Evolutionary conservation across 148 eudicot genomes (phyloP).

Genomic region (Vaccinium corymbosum): DNA sequence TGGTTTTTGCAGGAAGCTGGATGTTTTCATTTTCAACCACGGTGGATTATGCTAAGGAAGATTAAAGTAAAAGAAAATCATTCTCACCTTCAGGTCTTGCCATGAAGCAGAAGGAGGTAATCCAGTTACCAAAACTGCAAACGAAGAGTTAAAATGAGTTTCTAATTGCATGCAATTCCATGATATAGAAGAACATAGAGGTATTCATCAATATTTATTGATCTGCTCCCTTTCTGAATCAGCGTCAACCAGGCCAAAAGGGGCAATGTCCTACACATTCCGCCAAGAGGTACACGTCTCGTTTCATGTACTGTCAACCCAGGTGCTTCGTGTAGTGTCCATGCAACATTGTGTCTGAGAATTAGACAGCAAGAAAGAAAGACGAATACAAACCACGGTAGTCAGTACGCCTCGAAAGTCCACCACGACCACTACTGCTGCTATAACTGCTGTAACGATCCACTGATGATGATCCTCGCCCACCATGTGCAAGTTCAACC

Average conservation of each 20-base stretch:
- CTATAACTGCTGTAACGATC: conserved; percentile 66
- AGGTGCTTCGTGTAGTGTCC: neutral
- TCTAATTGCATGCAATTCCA: neutral
- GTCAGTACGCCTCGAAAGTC: conserved; percentile 68
- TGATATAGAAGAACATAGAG: neutral
- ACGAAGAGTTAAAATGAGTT: conserved; percentile 1
- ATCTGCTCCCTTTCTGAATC: neutral
- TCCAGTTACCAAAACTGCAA: conserved; percentile 73
- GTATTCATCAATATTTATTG: neutral
- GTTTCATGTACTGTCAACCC: neutral
- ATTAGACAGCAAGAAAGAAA: neutral
- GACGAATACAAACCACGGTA: conserved; percentile 52
- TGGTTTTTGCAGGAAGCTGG: neutral
- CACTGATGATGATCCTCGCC: conserved; percentile 61
- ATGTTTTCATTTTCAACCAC: neutral
- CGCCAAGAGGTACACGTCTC: neutral
- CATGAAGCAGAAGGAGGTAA: conserved; percentile 92
- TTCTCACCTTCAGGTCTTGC: conserved; percentile 92
- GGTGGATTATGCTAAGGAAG: neutral
- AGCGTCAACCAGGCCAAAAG: neutral
- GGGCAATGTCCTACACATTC: neutral
- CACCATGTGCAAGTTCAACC: conserved; percentile 94
- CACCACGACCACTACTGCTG: conserved; percentile 60
- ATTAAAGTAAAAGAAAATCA: neutral
- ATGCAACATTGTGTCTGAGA: neutral